Conservation (phyloP, 352 stramenopile species). For the Pythium plurisporium region DNA sequence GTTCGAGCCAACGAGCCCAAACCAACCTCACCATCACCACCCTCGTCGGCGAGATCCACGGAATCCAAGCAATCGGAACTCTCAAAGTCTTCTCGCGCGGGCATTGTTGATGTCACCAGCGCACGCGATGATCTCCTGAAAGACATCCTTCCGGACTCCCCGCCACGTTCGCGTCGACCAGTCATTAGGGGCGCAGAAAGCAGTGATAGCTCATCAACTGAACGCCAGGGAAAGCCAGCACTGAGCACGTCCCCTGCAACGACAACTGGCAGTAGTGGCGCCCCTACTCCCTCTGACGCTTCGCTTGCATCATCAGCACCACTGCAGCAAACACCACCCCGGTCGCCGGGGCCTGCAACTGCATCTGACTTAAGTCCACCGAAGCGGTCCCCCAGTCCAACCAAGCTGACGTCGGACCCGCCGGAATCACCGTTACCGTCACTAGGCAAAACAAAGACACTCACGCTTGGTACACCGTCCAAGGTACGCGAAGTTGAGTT, state of each 20-base stretch:
- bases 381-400: background rate
- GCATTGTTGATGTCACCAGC: conserved; percentile 15
- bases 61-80: background rate
- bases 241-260: background rate
- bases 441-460: conserved; percentile 36
- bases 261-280: background rate
- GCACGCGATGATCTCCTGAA: conserved; percentile 50
- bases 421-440: conserved; percentile 2
- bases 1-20: background rate
- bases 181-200: background rate
- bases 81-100: background rate
- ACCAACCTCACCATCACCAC: background rate
- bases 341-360: background rate
- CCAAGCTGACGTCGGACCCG: background rate
- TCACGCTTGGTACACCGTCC: conserved; percentile 24
- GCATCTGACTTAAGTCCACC: background rate
- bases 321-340: background rate
- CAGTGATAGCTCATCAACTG: background rate
- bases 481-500: conserved; percentile 58
- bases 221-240: background rate
- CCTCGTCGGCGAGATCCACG: background rate
- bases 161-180: conserved; percentile 23
- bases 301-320: background rate
- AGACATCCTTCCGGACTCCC: conserved; percentile 42
- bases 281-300: too few relatives aligned